Evolutionary conservation across 2,329 filamentous ascomycete species (phyloP), one percentile per base, ranked within the genome.

Genomic region (Talaromyces funiculosus): DNA sequence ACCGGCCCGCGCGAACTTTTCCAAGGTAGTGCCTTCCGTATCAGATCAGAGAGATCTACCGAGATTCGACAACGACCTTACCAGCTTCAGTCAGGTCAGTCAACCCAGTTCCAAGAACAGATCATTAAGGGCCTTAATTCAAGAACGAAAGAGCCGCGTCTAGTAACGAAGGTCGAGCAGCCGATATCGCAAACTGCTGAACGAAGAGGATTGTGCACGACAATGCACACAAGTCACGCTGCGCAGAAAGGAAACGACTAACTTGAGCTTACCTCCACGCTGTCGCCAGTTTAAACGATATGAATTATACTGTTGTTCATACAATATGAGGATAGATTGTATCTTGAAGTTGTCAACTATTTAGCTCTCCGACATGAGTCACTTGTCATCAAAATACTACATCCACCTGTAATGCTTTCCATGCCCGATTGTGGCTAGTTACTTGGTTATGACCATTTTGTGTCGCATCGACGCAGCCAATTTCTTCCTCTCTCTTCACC

Each of bases 401-500:
- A 26, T 14, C 33, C 14, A n/a, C 38, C 29, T 47, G 8, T n/a
- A 22, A 26, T 43, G 18, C 37, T 45, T 29, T n/a, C 18, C 42
- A 38, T 33, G 38, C 53, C 37, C 53, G 31, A 51, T 22, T 51
- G 47, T 51, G 47, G 47, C 47, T 51, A 35, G 29, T 33, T 51
- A 35, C 47, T 51, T 51, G 8, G 26, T 33, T 51, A 33, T 20
- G n/a, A 33, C 1, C n/a, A 2, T 33, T 20, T 33, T 33, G 47
- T 51, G 47, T 35, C 29, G 47, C 38, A 49, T 57, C 24, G n/a
- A 49, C 61, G 33, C 29, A 62, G 47, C 59, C 62, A 43, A 22
- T 63, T 62, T 43, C 20, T 68, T 67, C 1, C 4, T 33, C 42
- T 31, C 29, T 57, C 66, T 67, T 67, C 67, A 70, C 70, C 67